A percentile compares a stretch with the other conserved stretches of the same genome.
Evolutionary conservation across 2,329 filamentous ascomycete species (phyloP).

Genomic region (Venturia effusa): DNA sequence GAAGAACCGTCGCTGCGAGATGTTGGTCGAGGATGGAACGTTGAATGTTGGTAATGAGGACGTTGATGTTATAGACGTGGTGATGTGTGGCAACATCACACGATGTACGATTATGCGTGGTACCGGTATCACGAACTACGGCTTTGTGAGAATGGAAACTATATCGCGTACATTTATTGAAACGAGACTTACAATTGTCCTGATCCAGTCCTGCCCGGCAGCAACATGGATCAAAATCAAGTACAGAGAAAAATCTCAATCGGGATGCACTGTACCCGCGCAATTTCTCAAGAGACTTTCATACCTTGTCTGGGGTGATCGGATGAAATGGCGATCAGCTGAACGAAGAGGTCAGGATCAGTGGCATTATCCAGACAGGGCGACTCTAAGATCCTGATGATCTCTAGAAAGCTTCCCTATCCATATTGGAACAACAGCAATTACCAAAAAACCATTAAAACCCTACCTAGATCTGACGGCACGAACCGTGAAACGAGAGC

Average conservation of each 20-base stretch:
- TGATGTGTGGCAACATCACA: not conserved
- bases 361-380: not conserved
- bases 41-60: not conserved
- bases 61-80: not conserved
- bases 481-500: not conserved
- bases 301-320: not conserved
- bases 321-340: not conserved
- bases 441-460: not conserved
- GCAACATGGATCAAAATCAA: no score
- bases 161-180: not conserved
- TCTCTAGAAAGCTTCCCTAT: not conserved
- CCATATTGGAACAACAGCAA: not conserved
- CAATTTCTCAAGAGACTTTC: no score
- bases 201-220: no score
- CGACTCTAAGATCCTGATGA: not conserved
- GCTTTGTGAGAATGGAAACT: not conserved
- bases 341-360: not conserved
- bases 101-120: not conserved
- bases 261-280: no score
- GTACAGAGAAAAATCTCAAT: no score
- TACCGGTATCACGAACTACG: not conserved
- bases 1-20: not conserved
- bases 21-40: not conserved
- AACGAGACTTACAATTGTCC: not conserved
- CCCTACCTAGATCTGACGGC: not conserved